These are phyloP conservation scores for Termitomyces sp. DNA, from an alignment of 768 basidiomycete genomes.

Conservation along the genomic window DNA sequence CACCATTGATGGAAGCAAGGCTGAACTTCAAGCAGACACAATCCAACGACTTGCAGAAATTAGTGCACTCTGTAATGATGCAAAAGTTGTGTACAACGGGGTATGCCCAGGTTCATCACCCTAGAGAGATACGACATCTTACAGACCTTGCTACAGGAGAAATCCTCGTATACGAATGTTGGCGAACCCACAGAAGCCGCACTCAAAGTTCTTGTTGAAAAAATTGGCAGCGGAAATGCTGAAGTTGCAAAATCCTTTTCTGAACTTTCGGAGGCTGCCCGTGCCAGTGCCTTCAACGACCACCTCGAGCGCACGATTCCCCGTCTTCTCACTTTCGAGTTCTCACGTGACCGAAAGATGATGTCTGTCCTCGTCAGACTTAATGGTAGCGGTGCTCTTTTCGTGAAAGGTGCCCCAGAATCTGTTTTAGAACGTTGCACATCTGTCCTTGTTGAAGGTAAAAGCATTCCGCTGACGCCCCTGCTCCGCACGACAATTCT, in stretches of 20 bases:
- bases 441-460: slow-evolving; percentile 60
- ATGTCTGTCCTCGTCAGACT: slow-evolving; percentile 92
- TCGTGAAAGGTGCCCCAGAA: slow-evolving; percentile 96
- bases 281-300: slow-evolving; percentile 83
- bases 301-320: slow-evolving; percentile 70
- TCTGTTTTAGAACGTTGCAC: slow-evolving; percentile 88
- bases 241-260: slow-evolving; percentile 52
- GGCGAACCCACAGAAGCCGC: slow-evolving; percentile 99
- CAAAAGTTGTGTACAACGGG: slow-evolving; percentile 78
- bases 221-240: slow-evolving; percentile 71
- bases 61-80: slow-evolving; percentile 90
- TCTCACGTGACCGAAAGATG: slow-evolving; percentile 97
- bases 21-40: slow-evolving; percentile 60
- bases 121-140: neutral
- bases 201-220: slow-evolving; percentile 91
- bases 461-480: slow-evolving; percentile 57
- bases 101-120: slow-evolving; percentile 34
- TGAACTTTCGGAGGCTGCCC: slow-evolving; percentile 47
- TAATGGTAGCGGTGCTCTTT: slow-evolving; percentile 66
- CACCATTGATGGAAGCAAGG: slow-evolving; percentile 58
- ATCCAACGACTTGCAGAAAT: slow-evolving; percentile 88
- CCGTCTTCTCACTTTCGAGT: slow-evolving; percentile 92
- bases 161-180: slow-evolving; percentile 69
- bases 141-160: slow-evolving; percentile 54
- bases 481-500: slow-evolving; percentile 56